Conservation (phyloP, 2,329 filamentous ascomycete species). For the Pseudofabraea citricarpa region DNA sequence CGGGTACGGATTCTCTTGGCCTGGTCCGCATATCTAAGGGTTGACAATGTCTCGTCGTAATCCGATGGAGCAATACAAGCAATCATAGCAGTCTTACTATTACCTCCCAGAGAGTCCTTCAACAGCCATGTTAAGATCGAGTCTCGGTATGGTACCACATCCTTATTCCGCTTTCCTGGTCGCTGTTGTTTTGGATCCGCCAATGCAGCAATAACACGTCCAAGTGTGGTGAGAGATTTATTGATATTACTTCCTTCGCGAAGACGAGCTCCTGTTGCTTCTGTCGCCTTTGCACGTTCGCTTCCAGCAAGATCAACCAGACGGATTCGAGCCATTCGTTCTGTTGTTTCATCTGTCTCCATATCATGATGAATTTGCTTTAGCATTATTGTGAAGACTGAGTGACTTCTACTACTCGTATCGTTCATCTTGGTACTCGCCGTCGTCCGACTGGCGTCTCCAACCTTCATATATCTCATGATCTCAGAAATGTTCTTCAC, state of each 20-base stretch:
- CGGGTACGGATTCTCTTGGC: slow-evolving; percentile 95
- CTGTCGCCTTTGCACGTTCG: slow-evolving; percentile 90
- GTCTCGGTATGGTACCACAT: slow-evolving; percentile 89
- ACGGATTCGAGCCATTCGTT: slow-evolving; percentile 87
- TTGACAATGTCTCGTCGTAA: slow-evolving; percentile 95
- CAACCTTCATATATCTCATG: slow-evolving; percentile 82
- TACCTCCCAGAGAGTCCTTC: slow-evolving; percentile 92
- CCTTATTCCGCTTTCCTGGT: slow-evolving; percentile 54
- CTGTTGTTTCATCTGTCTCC: slow-evolving; percentile 95
- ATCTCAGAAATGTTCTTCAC: slow-evolving; percentile 86
- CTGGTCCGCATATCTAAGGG: slow-evolving; percentile 93
- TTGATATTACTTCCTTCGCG: slow-evolving; percentile 98
- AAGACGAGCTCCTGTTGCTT: slow-evolving; percentile 85
- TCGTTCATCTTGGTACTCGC: slow-evolving; percentile 99
- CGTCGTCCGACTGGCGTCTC: slow-evolving; percentile 80
- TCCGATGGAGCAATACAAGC: slow-evolving; percentile 93
- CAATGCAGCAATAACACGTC: slow-evolving; percentile 90
- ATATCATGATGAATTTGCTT: slow-evolving; percentile 98
- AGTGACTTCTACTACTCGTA: slow-evolving; percentile 91
- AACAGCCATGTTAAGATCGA: slow-evolving; percentile 80
- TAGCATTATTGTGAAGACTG: slow-evolving; percentile 95
- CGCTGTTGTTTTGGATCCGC: slow-evolving; percentile 61
- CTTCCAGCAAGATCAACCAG: slow-evolving; percentile 93
- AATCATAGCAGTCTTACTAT: slow-evolving; percentile 99
- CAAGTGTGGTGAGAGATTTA: slow-evolving; percentile 93